Conservation (phyloP, 176 grass and related monocot genomes). For the Ensete ventricosum region DNA sequence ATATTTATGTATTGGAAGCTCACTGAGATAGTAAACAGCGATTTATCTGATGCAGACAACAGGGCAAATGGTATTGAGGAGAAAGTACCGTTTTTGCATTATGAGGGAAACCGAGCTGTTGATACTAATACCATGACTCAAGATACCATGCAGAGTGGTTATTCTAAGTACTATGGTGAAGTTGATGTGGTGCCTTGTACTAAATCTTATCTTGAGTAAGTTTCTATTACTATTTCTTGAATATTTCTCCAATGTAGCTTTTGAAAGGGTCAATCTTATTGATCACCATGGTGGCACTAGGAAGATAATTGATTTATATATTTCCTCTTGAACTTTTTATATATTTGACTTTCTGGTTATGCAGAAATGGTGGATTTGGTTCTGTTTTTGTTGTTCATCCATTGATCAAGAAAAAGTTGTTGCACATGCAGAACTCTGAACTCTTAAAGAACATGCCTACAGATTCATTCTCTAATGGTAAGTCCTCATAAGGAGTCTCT, state of each 20-base stretch:
- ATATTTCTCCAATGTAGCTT: not conserved
- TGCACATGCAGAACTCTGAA: conserved; percentile 26
- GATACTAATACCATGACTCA: not conserved
- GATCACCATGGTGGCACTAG: too few species aligned
- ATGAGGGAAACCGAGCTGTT: conserved; percentile 18
- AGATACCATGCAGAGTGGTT: not conserved
- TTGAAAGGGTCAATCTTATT: not conserved
- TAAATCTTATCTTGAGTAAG: not conserved
- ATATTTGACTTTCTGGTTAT: not conserved
- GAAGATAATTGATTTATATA: not conserved
- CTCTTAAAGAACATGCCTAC: conserved; percentile 34
- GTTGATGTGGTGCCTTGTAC: not conserved
- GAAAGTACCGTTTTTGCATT: conserved; percentile 25
- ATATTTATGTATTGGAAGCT: conserved; percentile 33
- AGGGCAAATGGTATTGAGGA: conserved; percentile 3
- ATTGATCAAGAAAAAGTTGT: conserved; percentile 67
- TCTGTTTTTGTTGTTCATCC: conserved; percentile 62
- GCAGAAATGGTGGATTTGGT: conserved; percentile 44
- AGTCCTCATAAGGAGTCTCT: conserved; percentile 18
- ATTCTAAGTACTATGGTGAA: not conserved
- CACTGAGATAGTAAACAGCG: conserved; percentile 22
- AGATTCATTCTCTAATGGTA: conserved; percentile 43
- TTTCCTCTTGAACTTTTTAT: not conserved
- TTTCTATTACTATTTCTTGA: not conserved
- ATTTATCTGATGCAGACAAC: conserved; percentile 20